Conservation (phyloP, 148 eudicot species). For the Polygonum maritimum region DNA sequence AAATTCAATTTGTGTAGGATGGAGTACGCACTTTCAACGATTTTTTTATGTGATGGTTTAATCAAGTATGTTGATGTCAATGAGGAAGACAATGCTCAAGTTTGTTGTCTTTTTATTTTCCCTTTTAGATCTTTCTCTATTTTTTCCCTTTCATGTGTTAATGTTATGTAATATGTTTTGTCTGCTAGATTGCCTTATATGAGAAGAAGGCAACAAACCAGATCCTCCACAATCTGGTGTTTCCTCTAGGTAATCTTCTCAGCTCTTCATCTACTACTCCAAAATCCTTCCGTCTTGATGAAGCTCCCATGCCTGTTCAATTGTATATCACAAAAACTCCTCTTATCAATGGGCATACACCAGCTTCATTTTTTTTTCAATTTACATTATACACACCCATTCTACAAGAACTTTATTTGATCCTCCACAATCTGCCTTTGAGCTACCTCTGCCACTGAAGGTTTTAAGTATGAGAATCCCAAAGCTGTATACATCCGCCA, state of each 20-base stretch:
- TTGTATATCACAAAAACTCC: not conserved
- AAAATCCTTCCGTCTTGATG: slow-evolving; percentile 56
- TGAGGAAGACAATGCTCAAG: too few species aligned
- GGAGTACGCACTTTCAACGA: too few species aligned
- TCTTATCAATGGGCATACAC: not conserved
- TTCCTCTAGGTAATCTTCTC: slow-evolving; percentile 43
- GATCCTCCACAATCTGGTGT: not conserved
- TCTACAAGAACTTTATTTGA: slow-evolving; percentile 11
- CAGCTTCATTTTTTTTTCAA: not conserved
- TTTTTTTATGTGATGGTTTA: too few species aligned
- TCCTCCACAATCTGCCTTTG: slow-evolving; percentile 6
- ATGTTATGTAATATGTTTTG: too few species aligned
- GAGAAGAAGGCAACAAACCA: too few species aligned
- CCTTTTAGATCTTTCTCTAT: too few species aligned
- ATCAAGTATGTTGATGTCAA: too few species aligned
- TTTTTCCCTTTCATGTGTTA: too few species aligned
- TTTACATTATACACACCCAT: slow-evolving; percentile 2
- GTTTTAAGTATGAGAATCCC: slow-evolving; percentile 13
- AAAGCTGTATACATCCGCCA: slow-evolving; percentile 16
- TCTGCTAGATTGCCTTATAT: too few species aligned
- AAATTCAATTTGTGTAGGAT: too few species aligned
- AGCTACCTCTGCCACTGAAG: slow-evolving; percentile 12
- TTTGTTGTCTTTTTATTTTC: too few species aligned
- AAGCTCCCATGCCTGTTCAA: slow-evolving; percentile 71
- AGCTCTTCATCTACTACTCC: slow-evolving; percentile 74